A percentile compares a stretch with the other conserved stretches of the same genome.
Evolutionary conservation across 2,329 filamentous ascomycete genomes (phyloP).

Genomic region (Apiospora hydei): DNA sequence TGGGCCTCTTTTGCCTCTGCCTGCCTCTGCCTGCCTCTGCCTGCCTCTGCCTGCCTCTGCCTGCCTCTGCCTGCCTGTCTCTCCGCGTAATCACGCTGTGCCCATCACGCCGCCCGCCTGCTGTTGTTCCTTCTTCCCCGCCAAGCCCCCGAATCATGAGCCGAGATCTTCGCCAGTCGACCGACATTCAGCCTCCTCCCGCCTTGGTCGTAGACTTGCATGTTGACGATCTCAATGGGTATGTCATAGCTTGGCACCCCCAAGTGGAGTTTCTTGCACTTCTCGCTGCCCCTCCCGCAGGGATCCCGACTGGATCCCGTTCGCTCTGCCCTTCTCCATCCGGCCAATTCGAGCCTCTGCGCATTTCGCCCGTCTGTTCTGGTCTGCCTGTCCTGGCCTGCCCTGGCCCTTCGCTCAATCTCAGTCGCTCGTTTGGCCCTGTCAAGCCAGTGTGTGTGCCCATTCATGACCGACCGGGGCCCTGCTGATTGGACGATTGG

Average conservation of each 20-base stretch:
- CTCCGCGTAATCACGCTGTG: not conserved
- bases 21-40: too few species aligned
- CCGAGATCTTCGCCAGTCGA: constrained; percentile 1
- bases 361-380: not conserved
- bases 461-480: not conserved
- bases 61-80: too few species aligned
- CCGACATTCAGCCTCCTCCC: constrained; percentile 14
- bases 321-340: not conserved
- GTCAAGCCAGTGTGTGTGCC: not conserved
- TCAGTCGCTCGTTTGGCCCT: not conserved
- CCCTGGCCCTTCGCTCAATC: not conserved
- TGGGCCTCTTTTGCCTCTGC: not conserved
- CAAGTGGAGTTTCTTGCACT: not conserved
- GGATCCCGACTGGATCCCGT: constrained; percentile 3
- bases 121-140: not conserved
- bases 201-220: constrained; percentile 17
- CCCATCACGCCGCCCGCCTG: not conserved
- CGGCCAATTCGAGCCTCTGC: not conserved
- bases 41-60: too few species aligned
- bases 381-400: too few species aligned
- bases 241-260: constrained; percentile 14
- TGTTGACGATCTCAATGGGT: constrained; percentile 16
- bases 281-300: not conserved
- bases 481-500: not conserved
- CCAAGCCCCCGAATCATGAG: not conserved